Evolutionary conservation across 2,329 filamentous ascomycete genomes (phyloP).

Genomic region (Pezicula radicicola): DNA sequence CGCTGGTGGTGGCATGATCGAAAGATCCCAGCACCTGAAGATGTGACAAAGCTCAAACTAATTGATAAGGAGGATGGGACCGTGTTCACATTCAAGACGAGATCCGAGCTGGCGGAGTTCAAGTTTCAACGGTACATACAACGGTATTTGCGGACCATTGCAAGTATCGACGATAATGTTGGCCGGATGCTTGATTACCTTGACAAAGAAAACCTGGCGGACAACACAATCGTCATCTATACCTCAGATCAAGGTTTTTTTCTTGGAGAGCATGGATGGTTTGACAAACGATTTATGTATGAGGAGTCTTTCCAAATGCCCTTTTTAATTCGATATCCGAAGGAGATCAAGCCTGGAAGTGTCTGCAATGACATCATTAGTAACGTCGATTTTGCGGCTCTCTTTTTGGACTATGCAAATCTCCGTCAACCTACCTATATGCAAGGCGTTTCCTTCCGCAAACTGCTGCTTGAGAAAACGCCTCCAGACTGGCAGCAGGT

Average conservation of each 20-base stretch:
- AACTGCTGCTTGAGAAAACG: constrained; percentile 33
- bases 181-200: constrained; percentile 45
- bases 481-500: constrained; percentile 46
- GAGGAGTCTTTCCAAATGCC: constrained; percentile 56
- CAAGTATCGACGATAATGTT: constrained; percentile 49
- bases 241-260: constrained; percentile 55
- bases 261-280: constrained; percentile 55
- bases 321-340: constrained; percentile 45
- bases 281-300: constrained; percentile 57
- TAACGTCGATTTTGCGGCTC: constrained; percentile 53
- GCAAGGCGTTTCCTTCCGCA: constrained; percentile 45
- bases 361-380: constrained; percentile 46
- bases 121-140: constrained; percentile 57
- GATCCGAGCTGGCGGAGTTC: constrained; percentile 43
- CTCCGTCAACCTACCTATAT: constrained; percentile 43
- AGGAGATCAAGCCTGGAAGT: constrained; percentile 33
- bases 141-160: constrained; percentile 49
- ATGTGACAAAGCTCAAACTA: constrained; percentile 30
- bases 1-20: constrained; percentile 28
- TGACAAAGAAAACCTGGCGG: constrained; percentile 35
- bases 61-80: constrained; percentile 44
- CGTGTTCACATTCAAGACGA: constrained; percentile 41
- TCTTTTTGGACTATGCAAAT: constrained; percentile 43
- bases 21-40: constrained; percentile 35
- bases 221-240: constrained; percentile 51